Evolutionary conservation across 106 monocot genomes (phyloP).

Genomic region (Amphibolis antarctica): DNA sequence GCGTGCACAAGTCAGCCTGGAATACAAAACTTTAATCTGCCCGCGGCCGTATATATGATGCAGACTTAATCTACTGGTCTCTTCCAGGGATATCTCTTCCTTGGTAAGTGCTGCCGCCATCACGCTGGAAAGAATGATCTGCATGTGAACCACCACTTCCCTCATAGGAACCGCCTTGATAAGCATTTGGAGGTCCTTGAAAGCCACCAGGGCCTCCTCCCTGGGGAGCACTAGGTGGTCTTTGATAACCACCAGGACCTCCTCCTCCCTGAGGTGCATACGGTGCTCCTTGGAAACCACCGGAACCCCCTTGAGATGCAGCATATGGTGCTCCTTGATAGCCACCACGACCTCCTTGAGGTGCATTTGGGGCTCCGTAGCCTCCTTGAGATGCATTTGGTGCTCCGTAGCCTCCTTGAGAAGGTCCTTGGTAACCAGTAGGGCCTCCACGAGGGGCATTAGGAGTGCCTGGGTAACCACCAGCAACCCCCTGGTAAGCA

Average conservation of each 20-base stretch:
- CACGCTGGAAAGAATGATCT: background rate
- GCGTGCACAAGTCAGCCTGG: too few relatives aligned
- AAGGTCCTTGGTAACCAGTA: background rate
- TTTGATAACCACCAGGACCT: conserved; percentile 5
- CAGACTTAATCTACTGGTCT: background rate
- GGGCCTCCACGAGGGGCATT: conserved; percentile 1
- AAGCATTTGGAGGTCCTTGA: background rate
- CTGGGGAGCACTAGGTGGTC: background rate
- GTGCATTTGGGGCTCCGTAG: background rate
- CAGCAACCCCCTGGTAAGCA: background rate
- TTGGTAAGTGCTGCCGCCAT: background rate
- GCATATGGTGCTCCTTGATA: conserved; percentile 5
- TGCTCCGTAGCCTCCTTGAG: background rate
- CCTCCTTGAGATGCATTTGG: background rate
- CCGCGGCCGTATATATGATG: background rate
- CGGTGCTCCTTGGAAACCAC: conserved; percentile 2
- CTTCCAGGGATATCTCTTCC: conserved; percentile 10
- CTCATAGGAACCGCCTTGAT: conserved; percentile 6
- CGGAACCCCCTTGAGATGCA: conserved; percentile 3
- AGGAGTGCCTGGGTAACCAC: background rate
- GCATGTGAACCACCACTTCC: background rate
- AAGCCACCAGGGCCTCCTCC: background rate
- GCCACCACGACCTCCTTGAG: conserved; percentile 3
- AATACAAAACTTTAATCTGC: background rate
- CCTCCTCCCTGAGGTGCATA: conserved; percentile 1